A percentile compares a stretch with the other conserved stretches of the same genome.
Conservation (phyloP, 306 rosid genomes). For the Parietaria judaica region DNA sequence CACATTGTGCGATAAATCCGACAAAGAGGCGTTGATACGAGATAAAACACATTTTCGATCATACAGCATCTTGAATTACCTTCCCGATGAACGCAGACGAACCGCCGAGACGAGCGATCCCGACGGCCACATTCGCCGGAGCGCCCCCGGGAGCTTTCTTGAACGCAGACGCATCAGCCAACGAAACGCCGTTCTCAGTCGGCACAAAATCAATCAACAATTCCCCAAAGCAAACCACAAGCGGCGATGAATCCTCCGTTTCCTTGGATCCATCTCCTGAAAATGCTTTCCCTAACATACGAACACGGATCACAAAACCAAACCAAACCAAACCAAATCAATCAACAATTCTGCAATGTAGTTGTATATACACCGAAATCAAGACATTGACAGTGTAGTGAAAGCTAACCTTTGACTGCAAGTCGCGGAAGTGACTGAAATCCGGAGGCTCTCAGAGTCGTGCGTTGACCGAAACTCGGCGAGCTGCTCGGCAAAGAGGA, state of each 20-base stretch:
- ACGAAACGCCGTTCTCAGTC: slow-evolving; percentile 61
- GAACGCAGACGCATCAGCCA: slow-evolving; percentile 89
- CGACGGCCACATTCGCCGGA: slow-evolving; percentile 98
- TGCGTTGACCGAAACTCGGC: slow-evolving; percentile 25
- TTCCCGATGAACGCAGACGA: slow-evolving; percentile 92
- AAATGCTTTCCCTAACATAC: slow-evolving; percentile 48
- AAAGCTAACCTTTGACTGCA: slow-evolving; percentile 17
- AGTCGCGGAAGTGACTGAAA: slow-evolving; percentile 28
- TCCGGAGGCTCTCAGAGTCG: slow-evolving; percentile 28
- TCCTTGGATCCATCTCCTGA: slow-evolving; percentile 43
- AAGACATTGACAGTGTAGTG: too few species aligned
- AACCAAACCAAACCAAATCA: too few species aligned
- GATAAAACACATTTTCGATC: too few species aligned
- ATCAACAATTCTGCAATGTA: too few species aligned
- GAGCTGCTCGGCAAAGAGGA: slow-evolving; percentile 26
- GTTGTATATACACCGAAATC: too few species aligned
- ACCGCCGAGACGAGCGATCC: slow-evolving; percentile 88
- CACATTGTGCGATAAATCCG: too few species aligned
- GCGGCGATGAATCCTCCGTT: slow-evolving; percentile 63
- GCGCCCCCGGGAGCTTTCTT: slow-evolving; percentile 98
- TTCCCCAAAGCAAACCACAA: slow-evolving; percentile 91
- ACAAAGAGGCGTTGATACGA: too few species aligned
- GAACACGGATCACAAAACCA: background rate
- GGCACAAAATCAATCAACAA: slow-evolving; percentile 97
- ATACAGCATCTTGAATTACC: slow-evolving; percentile 41